These are phyloP conservation scores for Pichia sp. DNA, from an alignment of 1,139 yeast genomes.

Conservation along the genomic window DNA sequence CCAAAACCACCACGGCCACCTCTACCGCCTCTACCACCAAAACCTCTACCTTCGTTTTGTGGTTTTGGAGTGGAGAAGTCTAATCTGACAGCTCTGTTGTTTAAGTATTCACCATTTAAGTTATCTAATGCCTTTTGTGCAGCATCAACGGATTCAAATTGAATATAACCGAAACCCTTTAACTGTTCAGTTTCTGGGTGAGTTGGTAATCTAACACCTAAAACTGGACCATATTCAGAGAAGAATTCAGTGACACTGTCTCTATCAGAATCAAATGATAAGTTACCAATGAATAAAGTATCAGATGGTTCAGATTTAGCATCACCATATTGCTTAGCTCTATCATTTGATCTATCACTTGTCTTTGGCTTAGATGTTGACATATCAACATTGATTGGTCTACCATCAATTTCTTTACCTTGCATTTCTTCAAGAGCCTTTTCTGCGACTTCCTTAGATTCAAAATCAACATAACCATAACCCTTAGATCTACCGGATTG, in stretches of 20 bases:
- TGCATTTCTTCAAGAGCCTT: constrained; percentile 82
- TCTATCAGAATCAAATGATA: constrained; percentile 82
- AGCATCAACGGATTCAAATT: constrained; percentile 77
- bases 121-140: constrained; percentile 87
- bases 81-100: constrained; percentile 90
- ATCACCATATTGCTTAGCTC: constrained; percentile 89
- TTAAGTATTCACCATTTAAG: constrained; percentile 81
- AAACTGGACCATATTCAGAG: constrained; percentile 69
- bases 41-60: constrained; percentile 28
- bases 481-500: constrained; percentile 93
- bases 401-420: constrained; percentile 93
- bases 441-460: constrained; percentile 67
- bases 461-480: constrained; percentile 96
- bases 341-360: constrained; percentile 47
- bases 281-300: constrained; percentile 92
- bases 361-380: constrained; percentile 76
- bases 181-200: constrained; percentile 98
- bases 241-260: constrained; percentile 69
- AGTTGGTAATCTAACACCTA: constrained; percentile 91
- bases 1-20: constrained; percentile 36
- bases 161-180: constrained; percentile 98
- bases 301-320: constrained; percentile 87
- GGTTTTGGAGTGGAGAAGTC: constrained; percentile 88
- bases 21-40: constrained; percentile 31
- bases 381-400: constrained; percentile 90